Percentiles rank a stretch among this genome's conserved stretches.
phyloP scores from a whole-genome alignment of 495 filamentous ascomycete genomes.

The Margaritispora aquatica region DNA sequence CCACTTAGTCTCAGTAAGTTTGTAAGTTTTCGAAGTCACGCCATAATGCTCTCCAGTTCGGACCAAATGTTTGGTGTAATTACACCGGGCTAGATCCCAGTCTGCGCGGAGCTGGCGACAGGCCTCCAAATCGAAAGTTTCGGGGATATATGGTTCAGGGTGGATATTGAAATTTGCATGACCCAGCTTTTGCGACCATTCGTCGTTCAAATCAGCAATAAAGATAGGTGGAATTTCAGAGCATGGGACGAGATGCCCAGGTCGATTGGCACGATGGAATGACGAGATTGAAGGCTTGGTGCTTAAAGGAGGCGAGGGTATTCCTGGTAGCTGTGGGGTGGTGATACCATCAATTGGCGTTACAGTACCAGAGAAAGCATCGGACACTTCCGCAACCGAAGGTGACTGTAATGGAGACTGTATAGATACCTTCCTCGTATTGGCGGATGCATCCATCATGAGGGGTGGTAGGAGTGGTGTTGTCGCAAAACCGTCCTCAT shows the following conservation, averaged over 20 bases:
- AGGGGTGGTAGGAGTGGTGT: conserved; percentile 81
- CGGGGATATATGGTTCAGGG: conserved; percentile 72
- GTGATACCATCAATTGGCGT: conserved; percentile 29
- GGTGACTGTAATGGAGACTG: conserved; percentile 82
- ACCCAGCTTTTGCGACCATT: conserved; percentile 76
- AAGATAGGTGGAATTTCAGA: conserved; percentile 39
- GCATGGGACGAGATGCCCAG: conserved; percentile 24
- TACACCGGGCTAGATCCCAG: conserved; percentile 74
- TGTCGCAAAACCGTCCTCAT: conserved; percentile 58
- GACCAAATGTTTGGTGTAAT: conserved; percentile 77
- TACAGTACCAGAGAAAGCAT: conserved; percentile 15
- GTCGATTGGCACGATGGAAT: conserved; percentile 45
- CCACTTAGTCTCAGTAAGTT: conserved; percentile 81
- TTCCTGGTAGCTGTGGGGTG: conserved; percentile 28
- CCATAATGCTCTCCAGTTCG: conserved; percentile 86
- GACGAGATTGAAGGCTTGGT: conserved; percentile 73
- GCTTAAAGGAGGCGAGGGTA: conserved; percentile 73
- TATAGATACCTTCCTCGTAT: conserved; percentile 37
- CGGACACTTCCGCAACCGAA: conserved; percentile 33
- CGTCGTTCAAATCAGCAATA: conserved; percentile 60
- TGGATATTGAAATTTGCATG: conserved; percentile 90
- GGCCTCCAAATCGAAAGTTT: conserved; percentile 48
- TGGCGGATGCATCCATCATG: conserved; percentile 47
- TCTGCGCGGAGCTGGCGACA: conserved; percentile 65
- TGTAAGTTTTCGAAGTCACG: conserved; percentile 73